Evolutionary conservation across 208 protist genomes (phyloP).

Genomic region (Wallacemonas rigidus): DNA sequence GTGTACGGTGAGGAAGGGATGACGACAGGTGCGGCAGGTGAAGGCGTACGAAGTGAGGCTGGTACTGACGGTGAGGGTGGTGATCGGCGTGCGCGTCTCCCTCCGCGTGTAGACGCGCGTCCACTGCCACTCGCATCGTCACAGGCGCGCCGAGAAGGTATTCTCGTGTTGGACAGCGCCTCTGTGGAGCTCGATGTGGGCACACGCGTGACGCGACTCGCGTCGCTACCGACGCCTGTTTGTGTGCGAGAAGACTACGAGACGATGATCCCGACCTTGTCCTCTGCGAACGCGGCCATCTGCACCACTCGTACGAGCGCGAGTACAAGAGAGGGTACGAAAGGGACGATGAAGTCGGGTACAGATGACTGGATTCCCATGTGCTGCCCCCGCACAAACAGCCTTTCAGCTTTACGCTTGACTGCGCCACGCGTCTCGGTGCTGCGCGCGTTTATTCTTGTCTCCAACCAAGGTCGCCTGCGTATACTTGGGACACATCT

Average conservation of each 20-base stretch:
- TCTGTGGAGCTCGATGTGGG: conserved; percentile 47
- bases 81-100: background rate
- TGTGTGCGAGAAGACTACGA: background rate
- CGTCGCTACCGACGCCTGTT: background rate
- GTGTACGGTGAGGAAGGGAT: background rate
- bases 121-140: background rate
- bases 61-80: background rate
- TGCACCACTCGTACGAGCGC: background rate
- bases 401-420: background rate
- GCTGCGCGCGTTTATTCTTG: conserved; percentile 55
- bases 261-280: background rate
- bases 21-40: background rate
- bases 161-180: conserved; percentile 62
- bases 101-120: background rate
- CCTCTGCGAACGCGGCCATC: background rate
- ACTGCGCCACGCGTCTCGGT: conserved; percentile 13
- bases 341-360: background rate
- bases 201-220: conserved; percentile 30
- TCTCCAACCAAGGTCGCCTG: conserved; percentile 67
- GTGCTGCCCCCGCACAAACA: background rate
- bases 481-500: conserved; percentile 34
- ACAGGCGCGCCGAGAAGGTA: conserved; percentile 38
- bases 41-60: background rate
- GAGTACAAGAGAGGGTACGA: background rate
- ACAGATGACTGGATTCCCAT: background rate